phyloP scores from a whole-genome alignment of 768 basidiomycete species.

The Psilocybe subaeruginosa region DNA sequence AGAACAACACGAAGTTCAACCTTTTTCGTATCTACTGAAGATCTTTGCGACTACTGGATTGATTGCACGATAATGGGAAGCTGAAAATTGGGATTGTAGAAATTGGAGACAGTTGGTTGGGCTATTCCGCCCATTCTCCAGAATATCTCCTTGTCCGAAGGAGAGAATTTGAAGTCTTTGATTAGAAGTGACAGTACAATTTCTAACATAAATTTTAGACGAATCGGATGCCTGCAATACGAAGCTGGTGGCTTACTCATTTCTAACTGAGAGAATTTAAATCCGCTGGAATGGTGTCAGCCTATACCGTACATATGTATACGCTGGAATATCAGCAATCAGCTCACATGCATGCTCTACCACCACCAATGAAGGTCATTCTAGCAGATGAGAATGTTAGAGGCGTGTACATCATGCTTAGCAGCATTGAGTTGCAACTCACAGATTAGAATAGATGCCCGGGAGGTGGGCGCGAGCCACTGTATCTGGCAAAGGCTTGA shows the following conservation, averaged over 20 bases:
- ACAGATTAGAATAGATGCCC: slow-evolving; percentile 45
- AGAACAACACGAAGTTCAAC: too few species aligned
- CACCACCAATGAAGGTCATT: slow-evolving; percentile 47
- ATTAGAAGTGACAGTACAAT: slow-evolving; percentile 23
- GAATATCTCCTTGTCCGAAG: slow-evolving; percentile 19
- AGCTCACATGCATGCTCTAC: slow-evolving; percentile 45
- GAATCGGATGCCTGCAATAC: too few species aligned
- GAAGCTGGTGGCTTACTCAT: slow-evolving; percentile 20
- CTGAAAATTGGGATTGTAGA: slow-evolving; percentile 6
- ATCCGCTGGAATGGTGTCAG: slow-evolving; percentile 15
- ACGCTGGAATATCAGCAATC: not conserved
- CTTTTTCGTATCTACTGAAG: too few species aligned
- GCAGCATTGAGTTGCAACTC: slow-evolving; percentile 2
- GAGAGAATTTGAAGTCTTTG: slow-evolving; percentile 24
- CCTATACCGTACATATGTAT: not conserved
- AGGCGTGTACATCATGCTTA: not conserved
- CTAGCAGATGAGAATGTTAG: slow-evolving; percentile 21
- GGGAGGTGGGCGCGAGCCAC: slow-evolving; percentile 39
- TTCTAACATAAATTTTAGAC: slow-evolving; percentile 14
- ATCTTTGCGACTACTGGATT: too few species aligned
- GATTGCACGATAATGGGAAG: slow-evolving; percentile 17
- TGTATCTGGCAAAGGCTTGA: slow-evolving; percentile 26
- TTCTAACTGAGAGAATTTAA: slow-evolving; percentile 22
- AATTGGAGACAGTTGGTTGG: slow-evolving; percentile 12
- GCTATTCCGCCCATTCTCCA: slow-evolving; percentile 25